These are phyloP conservation scores for Saccharum hybrid DNA, from an alignment of 202 grass and related monocot species.

Conservation along the genomic window DNA sequence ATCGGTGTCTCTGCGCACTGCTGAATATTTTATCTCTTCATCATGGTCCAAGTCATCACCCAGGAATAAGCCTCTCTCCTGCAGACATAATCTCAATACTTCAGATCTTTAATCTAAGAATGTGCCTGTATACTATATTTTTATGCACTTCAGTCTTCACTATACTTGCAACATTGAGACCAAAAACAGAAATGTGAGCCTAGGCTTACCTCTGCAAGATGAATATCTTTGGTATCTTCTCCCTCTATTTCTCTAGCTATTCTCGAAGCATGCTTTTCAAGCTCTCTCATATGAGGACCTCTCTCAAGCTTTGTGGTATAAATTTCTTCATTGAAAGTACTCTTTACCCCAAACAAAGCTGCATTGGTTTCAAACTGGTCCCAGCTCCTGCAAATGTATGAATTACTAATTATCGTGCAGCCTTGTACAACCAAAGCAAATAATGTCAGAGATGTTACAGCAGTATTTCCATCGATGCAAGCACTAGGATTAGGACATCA, in stretches of 20 bases:
- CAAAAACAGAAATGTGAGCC: background rate
- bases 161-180: conserved; percentile 19
- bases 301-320: conserved; percentile 98
- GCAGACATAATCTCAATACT: conserved; percentile 29
- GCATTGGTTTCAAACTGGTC: conserved; percentile 97
- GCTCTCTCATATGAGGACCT: conserved; percentile 90
- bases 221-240: conserved; percentile 87
- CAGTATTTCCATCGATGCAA: conserved; percentile 3
- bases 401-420: conserved; percentile 19
- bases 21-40: conserved; percentile 95
- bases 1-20: conserved; percentile 75
- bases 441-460: background rate
- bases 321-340: conserved; percentile 99
- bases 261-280: conserved; percentile 86
- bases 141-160: background rate
- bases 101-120: conserved; percentile 20
- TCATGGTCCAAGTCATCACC: conserved; percentile 81
- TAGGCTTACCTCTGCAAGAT: conserved; percentile 90
- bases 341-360: conserved; percentile 88
- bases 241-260: conserved; percentile 96
- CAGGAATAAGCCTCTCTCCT: conserved; percentile 89
- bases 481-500: background rate
- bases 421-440: conserved; percentile 27
- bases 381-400: conserved; percentile 73
- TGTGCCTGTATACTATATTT: conserved; percentile 24